These are phyloP conservation scores for Geotrichum carabidarum DNA, from an alignment of 1,139 yeast species.

Conservation along the genomic window DNA sequence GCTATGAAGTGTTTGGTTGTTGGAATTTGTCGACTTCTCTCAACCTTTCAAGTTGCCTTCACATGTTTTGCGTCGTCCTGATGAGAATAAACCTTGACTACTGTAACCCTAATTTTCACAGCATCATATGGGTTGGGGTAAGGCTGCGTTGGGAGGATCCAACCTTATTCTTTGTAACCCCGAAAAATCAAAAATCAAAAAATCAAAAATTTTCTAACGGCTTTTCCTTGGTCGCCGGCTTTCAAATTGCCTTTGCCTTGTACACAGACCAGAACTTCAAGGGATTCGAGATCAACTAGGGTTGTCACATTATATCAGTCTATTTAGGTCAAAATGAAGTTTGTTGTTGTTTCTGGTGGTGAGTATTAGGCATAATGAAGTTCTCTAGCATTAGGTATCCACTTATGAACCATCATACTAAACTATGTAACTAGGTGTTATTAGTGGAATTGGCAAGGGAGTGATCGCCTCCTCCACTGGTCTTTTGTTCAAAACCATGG, in stretches of 20 bases:
- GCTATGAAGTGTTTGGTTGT: too few species aligned
- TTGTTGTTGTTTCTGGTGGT: conserved; percentile 98
- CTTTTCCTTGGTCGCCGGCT: too few species aligned
- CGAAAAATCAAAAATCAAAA: not conserved
- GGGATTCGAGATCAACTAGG: not conserved
- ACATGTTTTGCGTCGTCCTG: too few species aligned
- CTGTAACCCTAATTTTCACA: too few species aligned
- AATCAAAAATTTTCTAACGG: conserved; percentile 3
- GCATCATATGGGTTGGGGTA: not conserved
- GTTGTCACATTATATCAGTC: not conserved
- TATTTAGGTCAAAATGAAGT: conserved; percentile 57
- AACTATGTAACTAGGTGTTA: conserved; percentile 76
- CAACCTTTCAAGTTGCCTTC: too few species aligned
- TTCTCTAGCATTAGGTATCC: conserved; percentile 10
- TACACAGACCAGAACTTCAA: conserved; percentile 17
- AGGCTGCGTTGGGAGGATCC: conserved; percentile 5
- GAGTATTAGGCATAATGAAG: conserved; percentile 24
- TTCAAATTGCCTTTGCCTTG: conserved; percentile 19
- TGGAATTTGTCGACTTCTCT: too few species aligned
- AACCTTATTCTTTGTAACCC: conserved; percentile 3
- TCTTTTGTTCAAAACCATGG: conserved; percentile 84
- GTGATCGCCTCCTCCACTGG: conserved; percentile 97
- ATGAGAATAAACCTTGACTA: too few species aligned
- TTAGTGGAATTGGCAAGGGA: conserved; percentile 98
- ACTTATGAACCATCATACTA: conserved; percentile 29